Conservation (phyloP, 768 basidiomycete species). For the Collybia sp. region DNA sequence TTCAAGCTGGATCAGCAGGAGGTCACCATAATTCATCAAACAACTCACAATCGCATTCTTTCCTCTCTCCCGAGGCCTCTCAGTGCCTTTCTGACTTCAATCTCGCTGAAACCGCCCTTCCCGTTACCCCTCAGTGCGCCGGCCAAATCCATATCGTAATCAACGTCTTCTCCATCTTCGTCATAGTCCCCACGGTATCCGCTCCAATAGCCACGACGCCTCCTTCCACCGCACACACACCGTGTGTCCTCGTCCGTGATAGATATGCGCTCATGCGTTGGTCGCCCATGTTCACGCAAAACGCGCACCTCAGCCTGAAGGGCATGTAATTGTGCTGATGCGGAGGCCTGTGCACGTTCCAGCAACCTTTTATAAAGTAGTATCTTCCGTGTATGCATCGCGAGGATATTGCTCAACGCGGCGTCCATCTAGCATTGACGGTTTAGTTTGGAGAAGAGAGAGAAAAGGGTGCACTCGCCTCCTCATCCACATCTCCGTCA, state of each 20-base stretch:
- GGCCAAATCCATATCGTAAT: slow-evolving; percentile 24
- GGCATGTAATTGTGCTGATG: slow-evolving; percentile 81
- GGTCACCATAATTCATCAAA: background rate
- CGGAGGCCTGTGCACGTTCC: slow-evolving; percentile 73
- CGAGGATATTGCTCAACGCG: slow-evolving; percentile 32
- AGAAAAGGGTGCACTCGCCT: slow-evolving; percentile 33
- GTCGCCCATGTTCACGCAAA: slow-evolving; percentile 34
- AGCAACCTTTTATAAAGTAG: slow-evolving; percentile 75
- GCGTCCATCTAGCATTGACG: slow-evolving; percentile 26
- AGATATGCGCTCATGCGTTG: slow-evolving; percentile 5
- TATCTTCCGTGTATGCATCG: slow-evolving; percentile 51
- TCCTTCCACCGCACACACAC: slow-evolving; percentile 58
- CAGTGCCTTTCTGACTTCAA: slow-evolving; percentile 60
- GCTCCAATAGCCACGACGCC: slow-evolving; percentile 66
- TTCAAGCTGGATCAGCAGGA: slow-evolving; percentile 2
- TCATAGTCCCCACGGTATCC: slow-evolving; percentile 55
- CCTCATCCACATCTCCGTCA: slow-evolving; percentile 66
- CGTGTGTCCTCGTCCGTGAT: slow-evolving; percentile 22
- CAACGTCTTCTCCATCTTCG: slow-evolving; percentile 30
- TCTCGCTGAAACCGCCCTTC: slow-evolving; percentile 66
- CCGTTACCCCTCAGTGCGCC: slow-evolving; percentile 48
- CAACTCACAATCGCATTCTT: slow-evolving; percentile 67
- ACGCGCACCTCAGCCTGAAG: slow-evolving; percentile 77
- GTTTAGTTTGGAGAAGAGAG: background rate
- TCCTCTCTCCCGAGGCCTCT: slow-evolving; percentile 61